A percentile compares a stretch with the other conserved stretches of the same genome.
Conservation (phyloP, 192 early-diverging fungal genomes). For the Ambispora gerdemannii region DNA sequence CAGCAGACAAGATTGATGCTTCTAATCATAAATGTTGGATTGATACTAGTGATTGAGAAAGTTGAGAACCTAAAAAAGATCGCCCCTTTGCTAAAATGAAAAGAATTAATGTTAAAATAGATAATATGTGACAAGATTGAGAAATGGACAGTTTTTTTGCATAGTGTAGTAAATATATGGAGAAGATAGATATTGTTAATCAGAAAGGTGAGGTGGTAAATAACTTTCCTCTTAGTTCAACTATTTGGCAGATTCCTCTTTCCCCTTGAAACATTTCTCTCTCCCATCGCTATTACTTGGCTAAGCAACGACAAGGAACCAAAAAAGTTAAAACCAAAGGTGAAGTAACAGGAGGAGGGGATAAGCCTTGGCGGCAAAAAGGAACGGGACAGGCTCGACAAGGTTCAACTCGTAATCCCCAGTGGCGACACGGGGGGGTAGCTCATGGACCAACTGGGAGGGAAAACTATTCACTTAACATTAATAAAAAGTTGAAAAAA, state of each 20-base stretch:
- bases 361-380: slow-evolving; percentile 11
- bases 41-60: too few relatives aligned
- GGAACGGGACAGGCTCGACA: slow-evolving; percentile 3
- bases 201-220: slow-evolving; percentile 9
- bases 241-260: not conserved
- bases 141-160: too few relatives aligned
- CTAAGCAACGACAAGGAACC: slow-evolving; percentile 14
- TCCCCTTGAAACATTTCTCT: slow-evolving; percentile 5
- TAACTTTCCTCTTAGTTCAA: slow-evolving; percentile 1
- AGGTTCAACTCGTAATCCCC: slow-evolving; percentile 14
- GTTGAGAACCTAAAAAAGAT: too few relatives aligned
- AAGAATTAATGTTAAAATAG: too few relatives aligned
- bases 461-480: slow-evolving; percentile 7
- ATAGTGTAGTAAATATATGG: slow-evolving; percentile 14
- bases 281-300: slow-evolving; percentile 9
- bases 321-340: slow-evolving; percentile 8
- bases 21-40: too few relatives aligned
- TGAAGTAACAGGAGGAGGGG: slow-evolving; percentile 10
- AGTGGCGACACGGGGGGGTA: not conserved
- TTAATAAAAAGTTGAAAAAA: slow-evolving; percentile 18
- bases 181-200: not conserved
- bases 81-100: too few relatives aligned
- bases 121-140: too few relatives aligned
- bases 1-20: too few relatives aligned
- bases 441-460: not conserved